Conservation (phyloP, 2,329 filamentous ascomycete genomes). For the Colletotrichum musae region DNA sequence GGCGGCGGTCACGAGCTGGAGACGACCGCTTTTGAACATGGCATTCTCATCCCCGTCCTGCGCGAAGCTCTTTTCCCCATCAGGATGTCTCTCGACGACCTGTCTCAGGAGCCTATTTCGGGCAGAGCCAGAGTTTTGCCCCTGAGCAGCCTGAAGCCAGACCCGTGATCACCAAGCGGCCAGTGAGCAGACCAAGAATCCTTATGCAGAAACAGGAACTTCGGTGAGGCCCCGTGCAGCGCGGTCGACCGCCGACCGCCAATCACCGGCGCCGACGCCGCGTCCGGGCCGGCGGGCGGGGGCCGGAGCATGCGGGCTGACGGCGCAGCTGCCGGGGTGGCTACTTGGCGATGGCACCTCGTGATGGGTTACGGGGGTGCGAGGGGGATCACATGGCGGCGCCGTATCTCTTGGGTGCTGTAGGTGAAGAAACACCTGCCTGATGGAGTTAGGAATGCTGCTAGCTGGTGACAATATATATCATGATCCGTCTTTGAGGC, state of each 20-base stretch:
- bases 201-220: not conserved
- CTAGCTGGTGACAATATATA: not conserved
- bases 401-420: not conserved
- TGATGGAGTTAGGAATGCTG: not conserved
- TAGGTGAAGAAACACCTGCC: not conserved
- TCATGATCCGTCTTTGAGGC: not conserved
- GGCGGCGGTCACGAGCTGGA: not conserved
- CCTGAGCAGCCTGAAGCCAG: no score
- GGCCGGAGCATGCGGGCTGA: conserved; percentile 13
- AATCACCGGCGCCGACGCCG: conserved; percentile 30
- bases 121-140: no score
- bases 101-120: no score
- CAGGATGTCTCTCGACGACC: no score
- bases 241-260: conserved; percentile 6
- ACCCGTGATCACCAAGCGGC: no score
- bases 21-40: no score
- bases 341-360: conserved; percentile 7
- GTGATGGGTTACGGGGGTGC: not conserved
- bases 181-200: not conserved
- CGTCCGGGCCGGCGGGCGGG: conserved; percentile 11
- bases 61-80: no score
- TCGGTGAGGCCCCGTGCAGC: conserved; percentile 3
- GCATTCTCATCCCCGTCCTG: no score
- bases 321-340: conserved; percentile 7
- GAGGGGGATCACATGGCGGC: not conserved